Base-by-base conservation (phyloP, 805 yeast species). In the Saccharomycopsis babjevae region DNA sequence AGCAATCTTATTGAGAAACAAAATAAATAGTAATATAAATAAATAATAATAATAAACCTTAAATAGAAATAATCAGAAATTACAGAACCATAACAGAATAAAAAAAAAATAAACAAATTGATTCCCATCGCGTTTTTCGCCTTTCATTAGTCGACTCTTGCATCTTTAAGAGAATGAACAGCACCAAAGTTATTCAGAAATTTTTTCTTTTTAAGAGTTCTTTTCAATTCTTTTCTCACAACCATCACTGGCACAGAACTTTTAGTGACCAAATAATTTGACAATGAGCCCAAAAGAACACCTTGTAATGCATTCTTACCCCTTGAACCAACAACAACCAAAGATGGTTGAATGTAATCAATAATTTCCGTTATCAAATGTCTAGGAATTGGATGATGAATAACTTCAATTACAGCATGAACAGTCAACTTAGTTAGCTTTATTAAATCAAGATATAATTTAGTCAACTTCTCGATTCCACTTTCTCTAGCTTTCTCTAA, bases 241-340 rank as follows among this genome's bases (percentile, higher is more conserved):
- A 86, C 92, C 93, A 86, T 86, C 25, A 86, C 92, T 0, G 93
- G 92, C 1, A 84, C 89, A 18, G 84, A 74, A 67, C 85, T 81
- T 70, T 84, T 83, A 18, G 89, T 83, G 18, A 86, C 89, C 64
- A 86, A 73, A 69, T 86, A 86, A 67, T 86, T 86, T 2, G 89
- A 84, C 61, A 87, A 77, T 1, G 88, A 83, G 2, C 93, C 93
- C 63, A 86, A 77, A 59, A 86, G 76, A 8, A 86, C 89, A 5
- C 93, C 92, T 69, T 84, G 84, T 40, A 86, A 73, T 2, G 90
- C 89, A 60, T 83, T 77, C 64, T 83, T 83, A 36, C 93, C 93
- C 66, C 86, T 82, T 3, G 90, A 85, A 0, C 93, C 93, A 11
- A 86, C 87, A 58, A 86, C 80, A 6, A 87, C 91, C 68, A 87